Evolutionary conservation across 768 basidiomycete genomes (phyloP), one percentile per base, ranked within the genome.

Genomic region (Leccinellum albellum): DNA sequence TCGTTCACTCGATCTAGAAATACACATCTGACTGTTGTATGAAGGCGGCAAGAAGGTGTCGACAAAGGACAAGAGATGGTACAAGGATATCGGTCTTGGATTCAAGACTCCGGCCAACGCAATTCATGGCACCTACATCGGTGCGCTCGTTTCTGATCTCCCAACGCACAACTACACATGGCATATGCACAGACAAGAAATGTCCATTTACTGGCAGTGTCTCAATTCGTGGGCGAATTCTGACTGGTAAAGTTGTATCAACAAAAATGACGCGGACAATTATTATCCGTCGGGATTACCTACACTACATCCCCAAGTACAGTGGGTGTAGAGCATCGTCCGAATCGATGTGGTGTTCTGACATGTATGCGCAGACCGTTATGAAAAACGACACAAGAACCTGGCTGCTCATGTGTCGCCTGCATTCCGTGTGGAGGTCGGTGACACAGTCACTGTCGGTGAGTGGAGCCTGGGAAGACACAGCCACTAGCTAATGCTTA

Each of bases 181-280:
- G 9, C 40, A 20, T 29, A 26, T 47, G 49, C 35, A 31, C 67
- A 94, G 97, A 99, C 85, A 98, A 98, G 83, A 99, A 99, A 79
- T 99, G 97, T 81, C 97, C 97, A 26, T 99, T 98, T 84, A 95
- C 93, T 63, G 91, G 96, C 63, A 81, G 94, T 65, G 80, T 99
- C 68, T 98, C 97, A 55, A 99, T 99, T 74, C 96, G 97, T 72
- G 97, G 97, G 55, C 95, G 97, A 69, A 99, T 99, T 78, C 80
- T 99, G 61, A 96, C 94, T 50, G 97, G 97, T 75, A 92, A 92
- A 75, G 96, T 99, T 61, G 81, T 98, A 60, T 98, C 96, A 53
- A 97, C 95, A 48, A 99, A 99, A 84, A 98, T 99, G 97, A 96
- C 89, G 74, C 92, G 96, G 73, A 98, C 97, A 58, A 83, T 98